Conservation (phyloP, 805 yeast species). For the Pichia gijzeniarum region DNA sequence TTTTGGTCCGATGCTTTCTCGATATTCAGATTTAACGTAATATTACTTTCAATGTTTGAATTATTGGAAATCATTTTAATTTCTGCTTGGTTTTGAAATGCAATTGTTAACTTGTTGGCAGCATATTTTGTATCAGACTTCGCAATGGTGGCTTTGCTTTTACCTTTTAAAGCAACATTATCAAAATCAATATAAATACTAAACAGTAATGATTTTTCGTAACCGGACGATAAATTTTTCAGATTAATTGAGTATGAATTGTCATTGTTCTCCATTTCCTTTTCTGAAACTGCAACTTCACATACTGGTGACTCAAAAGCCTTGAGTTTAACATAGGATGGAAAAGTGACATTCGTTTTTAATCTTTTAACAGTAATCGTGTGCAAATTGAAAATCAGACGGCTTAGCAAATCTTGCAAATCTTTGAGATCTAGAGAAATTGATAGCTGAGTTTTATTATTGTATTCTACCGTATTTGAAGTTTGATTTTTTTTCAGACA, state of each 20-base stretch:
- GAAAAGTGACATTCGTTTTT: slow-evolving; percentile 13
- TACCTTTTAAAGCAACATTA: slow-evolving; percentile 9
- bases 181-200: slow-evolving; percentile 19
- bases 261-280: neutral
- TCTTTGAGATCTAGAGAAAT: slow-evolving; percentile 22
- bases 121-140: neutral
- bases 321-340: slow-evolving; percentile 17
- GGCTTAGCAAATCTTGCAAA: slow-evolving; percentile 9
- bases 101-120: slow-evolving; percentile 2
- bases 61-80: slow-evolving; percentile 1
- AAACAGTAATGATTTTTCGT: slow-evolving; percentile 20
- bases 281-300: slow-evolving; percentile 3
- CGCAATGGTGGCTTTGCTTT: slow-evolving; percentile 2
- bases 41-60: slow-evolving; percentile 9
- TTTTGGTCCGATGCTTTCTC: slow-evolving; percentile 5
- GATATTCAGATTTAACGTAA: slow-evolving; percentile 21
- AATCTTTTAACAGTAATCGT: slow-evolving; percentile 17
- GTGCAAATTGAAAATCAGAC: slow-evolving; percentile 16
- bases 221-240: slow-evolving; percentile 20
- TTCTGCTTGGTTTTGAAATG: neutral
- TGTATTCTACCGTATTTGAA: neutral
- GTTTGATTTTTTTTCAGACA: slow-evolving; percentile 8
- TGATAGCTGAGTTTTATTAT: slow-evolving; percentile 13
- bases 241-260: slow-evolving; percentile 7
- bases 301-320: slow-evolving; percentile 15